phyloP scores from a whole-genome alignment of 306 rosid genomes.

The Gastrolobium villosum region DNA sequence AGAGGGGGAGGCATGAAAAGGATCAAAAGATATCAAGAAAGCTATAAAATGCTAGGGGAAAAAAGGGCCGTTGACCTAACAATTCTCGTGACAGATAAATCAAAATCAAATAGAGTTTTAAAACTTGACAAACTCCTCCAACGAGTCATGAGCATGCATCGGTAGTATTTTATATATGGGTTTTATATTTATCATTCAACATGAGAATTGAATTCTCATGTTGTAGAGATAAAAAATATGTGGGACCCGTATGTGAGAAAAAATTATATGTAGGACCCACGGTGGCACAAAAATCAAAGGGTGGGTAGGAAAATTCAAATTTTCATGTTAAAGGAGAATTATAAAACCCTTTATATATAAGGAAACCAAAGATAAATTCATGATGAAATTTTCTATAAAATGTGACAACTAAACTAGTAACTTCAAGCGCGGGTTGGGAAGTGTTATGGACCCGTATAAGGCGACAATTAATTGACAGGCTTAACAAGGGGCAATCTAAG shows the following conservation, averaged over 20 bases:
- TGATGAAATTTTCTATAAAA: conserved; percentile 15
- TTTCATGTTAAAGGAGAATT: too few relatives aligned
- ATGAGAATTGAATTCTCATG: too few relatives aligned
- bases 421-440: not conserved
- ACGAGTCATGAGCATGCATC: not conserved
- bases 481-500: too few relatives aligned
- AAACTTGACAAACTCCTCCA: not conserved
- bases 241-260: too few relatives aligned
- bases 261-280: too few relatives aligned
- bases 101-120: conserved; percentile 1
- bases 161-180: not conserved
- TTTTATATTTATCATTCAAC: too few relatives aligned
- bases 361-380: not conserved
- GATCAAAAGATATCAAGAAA: conserved; percentile 18
- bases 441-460: too few relatives aligned
- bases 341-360: too few relatives aligned
- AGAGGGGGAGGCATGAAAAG: conserved; percentile 3
- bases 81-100: conserved; percentile 37
- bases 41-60: conserved; percentile 4
- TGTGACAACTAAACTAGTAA: not conserved
- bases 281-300: too few relatives aligned
- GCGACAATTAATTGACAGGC: too few relatives aligned
- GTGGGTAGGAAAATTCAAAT: too few relatives aligned
- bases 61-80: conserved; percentile 41
- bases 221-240: too few relatives aligned